A percentile compares a stretch with the other conserved stretches of the same genome.
Conservation (phyloP, 352 stramenopile species). For the Phytopythium montanum region DNA sequence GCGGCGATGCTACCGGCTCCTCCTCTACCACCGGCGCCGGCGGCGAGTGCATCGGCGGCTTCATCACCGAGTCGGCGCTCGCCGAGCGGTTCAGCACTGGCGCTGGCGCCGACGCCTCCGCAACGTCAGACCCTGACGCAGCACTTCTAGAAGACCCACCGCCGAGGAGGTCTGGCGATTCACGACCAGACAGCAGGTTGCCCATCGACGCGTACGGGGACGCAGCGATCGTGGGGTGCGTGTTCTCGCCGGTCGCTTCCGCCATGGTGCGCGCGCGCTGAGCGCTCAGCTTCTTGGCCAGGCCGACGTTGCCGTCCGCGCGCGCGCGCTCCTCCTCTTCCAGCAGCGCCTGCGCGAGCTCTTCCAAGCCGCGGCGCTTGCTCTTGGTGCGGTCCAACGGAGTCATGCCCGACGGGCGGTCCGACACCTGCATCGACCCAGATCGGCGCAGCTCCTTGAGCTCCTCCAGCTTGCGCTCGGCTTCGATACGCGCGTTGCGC, state of each 20-base stretch:
- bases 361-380: conserved; percentile 70
- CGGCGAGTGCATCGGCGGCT: conserved; percentile 6
- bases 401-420: conserved; percentile 56
- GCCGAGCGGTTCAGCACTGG: conserved; percentile 34
- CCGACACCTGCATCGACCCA: conserved; percentile 51
- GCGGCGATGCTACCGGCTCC: conserved; percentile 21
- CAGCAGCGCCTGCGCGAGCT: conserved; percentile 70
- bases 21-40: conserved; percentile 11
- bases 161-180: conserved; percentile 2
- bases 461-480: conserved; percentile 79
- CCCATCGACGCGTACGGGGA: conserved; percentile 42
- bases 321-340: conserved; percentile 80
- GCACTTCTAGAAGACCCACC: not conserved
- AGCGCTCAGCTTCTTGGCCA: conserved; percentile 78
- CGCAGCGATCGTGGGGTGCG: conserved; percentile 22
- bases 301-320: conserved; percentile 63
- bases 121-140: conserved; percentile 5
- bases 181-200: conserved; percentile 23
- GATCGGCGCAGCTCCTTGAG: conserved; percentile 71
- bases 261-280: conserved; percentile 73
- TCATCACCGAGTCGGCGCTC: conserved; percentile 22
- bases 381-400: conserved; percentile 57
- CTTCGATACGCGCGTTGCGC: conserved; percentile 67
- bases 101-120: conserved; percentile 12
- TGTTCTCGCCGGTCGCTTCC: conserved; percentile 39